phyloP scores from a whole-genome alignment of 345 rosid genomes.

The Luvunga scandens region DNA sequence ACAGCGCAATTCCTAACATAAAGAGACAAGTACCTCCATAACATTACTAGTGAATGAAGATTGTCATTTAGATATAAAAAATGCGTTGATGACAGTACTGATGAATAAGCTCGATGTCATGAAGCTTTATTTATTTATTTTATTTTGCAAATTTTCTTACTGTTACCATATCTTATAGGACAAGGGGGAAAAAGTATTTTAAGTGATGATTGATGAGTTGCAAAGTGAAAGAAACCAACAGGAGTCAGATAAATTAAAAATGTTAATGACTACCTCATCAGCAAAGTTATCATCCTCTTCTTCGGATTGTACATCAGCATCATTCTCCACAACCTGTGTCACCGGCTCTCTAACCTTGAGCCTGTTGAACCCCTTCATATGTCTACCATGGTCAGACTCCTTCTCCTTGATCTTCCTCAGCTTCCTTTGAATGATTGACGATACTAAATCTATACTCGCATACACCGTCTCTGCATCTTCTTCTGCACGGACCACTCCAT shows the following conservation, averaged over 20 bases:
- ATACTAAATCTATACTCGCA: slow-evolving; percentile 80
- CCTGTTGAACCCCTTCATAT: slow-evolving; percentile 78
- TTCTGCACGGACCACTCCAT: slow-evolving; percentile 93
- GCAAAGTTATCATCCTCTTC: slow-evolving; percentile 42
- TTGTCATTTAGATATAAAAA: neutral
- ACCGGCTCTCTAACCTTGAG: slow-evolving; percentile 59
- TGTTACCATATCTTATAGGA: neutral
- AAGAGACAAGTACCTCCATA: neutral
- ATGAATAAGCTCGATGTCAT: neutral
- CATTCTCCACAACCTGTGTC: slow-evolving; percentile 30
- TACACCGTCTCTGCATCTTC: slow-evolving; percentile 78
- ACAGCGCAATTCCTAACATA: neutral
- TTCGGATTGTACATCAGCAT: slow-evolving; percentile 24
- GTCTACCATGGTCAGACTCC: slow-evolving; percentile 89
- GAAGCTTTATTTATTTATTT: neutral
- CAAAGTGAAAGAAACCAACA: neutral
- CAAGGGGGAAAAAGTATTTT: neutral
- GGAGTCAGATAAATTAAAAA: neutral
- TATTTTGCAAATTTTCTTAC: neutral
- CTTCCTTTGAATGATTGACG: slow-evolving; percentile 75
- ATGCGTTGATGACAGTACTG: neutral
- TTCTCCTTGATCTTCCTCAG: slow-evolving; percentile 97
- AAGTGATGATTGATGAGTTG: neutral
- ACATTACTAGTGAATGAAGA: neutral
- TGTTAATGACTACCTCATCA: slow-evolving; percentile 48